These are phyloP conservation scores for Trebouxia sp. DNA, from an alignment of 139 green algal species.

Conservation along the genomic window DNA sequence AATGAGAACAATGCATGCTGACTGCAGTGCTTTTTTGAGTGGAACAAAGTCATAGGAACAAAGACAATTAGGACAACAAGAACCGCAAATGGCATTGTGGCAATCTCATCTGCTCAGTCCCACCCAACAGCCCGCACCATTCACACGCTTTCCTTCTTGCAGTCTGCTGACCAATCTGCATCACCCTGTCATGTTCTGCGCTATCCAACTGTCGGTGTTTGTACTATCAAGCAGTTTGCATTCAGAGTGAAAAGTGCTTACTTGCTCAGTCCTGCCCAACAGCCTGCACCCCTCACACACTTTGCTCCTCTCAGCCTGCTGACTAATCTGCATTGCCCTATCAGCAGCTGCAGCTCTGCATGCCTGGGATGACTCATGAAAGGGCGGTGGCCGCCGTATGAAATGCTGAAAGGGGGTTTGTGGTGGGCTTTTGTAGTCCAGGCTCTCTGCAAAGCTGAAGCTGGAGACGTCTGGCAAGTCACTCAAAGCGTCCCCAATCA, in stretches of 20 bases:
- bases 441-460: slow-evolving; percentile 45
- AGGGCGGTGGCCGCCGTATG: slow-evolving; percentile 36
- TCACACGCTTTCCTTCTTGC: background rate
- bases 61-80: no score
- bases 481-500: slow-evolving; percentile 63
- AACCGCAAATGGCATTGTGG: no score
- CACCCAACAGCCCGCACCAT: background rate
- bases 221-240: no score
- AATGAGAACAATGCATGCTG: no score
- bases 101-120: background rate
- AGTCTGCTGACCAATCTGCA: background rate
- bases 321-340: background rate
- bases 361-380: slow-evolving; percentile 10
- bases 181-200: background rate
- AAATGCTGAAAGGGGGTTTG: slow-evolving; percentile 26
- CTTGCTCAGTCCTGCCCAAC: background rate
- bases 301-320: background rate
- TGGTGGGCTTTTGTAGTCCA: slow-evolving; percentile 38
- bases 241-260: background rate
- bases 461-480: slow-evolving; percentile 65
- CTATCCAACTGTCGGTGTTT: no score
- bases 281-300: background rate
- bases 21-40: no score
- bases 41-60: no score
- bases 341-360: slow-evolving; percentile 3